phyloP scores from a whole-genome alignment of 176 grass and related monocot species.

The Paspalum notatum region DNA sequence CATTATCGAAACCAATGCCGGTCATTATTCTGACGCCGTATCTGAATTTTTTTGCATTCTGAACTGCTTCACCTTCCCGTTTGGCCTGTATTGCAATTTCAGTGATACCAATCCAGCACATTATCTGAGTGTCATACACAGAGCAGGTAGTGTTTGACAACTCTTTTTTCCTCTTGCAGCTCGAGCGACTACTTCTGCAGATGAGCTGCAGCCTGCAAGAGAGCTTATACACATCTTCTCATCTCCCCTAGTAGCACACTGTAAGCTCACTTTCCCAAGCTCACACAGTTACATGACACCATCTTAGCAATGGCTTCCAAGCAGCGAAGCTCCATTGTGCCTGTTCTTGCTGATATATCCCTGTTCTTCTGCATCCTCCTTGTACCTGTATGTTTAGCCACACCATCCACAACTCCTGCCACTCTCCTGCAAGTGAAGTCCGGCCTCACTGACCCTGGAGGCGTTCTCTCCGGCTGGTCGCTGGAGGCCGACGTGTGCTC shows the following conservation, averaged over 20 bases:
- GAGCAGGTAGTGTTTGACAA: constrained; percentile 56
- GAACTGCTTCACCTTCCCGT: constrained; percentile 49
- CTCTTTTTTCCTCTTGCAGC: constrained; percentile 8
- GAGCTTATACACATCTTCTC: constrained; percentile 40
- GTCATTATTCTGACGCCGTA: constrained; percentile 30
- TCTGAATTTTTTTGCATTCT: not conserved
- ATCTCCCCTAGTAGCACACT: constrained; percentile 29
- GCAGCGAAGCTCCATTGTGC: constrained; percentile 18
- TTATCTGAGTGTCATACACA: constrained; percentile 32
- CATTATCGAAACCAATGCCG: constrained; percentile 28
- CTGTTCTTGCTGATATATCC: constrained; percentile 34
- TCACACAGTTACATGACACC: constrained; percentile 33
- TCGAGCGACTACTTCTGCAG: constrained; percentile 19
- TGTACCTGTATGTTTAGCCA: constrained; percentile 39
- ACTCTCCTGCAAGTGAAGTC: constrained; percentile 73
- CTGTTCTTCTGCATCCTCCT: constrained; percentile 36
- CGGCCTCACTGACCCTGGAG: constrained; percentile 49
- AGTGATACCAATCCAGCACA: constrained; percentile 37
- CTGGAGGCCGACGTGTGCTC: constrained; percentile 58
- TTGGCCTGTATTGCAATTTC: constrained; percentile 54
- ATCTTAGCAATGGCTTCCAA: constrained; percentile 48
- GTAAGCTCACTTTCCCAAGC: constrained; percentile 26
- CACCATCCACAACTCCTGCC: constrained; percentile 20
- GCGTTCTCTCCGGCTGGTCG: constrained; percentile 69
- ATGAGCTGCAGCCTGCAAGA: constrained; percentile 12